A percentile compares a stretch with the other conserved stretches of the same genome.
Conservation (phyloP, 2,329 filamentous ascomycete genomes). For the Colletotrichum sojae region DNA sequence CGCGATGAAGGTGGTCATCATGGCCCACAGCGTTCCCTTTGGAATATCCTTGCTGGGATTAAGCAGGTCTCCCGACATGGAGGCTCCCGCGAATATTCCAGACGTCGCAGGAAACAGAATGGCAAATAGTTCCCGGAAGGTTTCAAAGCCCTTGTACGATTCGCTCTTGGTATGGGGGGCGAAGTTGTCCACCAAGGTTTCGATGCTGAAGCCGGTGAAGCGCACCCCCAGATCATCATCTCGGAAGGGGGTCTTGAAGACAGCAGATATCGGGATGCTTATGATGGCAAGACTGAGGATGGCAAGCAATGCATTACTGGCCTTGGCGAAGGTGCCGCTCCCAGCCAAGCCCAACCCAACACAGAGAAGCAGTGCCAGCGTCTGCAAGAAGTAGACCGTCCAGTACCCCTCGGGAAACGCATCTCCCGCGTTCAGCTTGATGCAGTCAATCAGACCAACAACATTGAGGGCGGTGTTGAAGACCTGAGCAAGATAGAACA, state of each 20-base stretch:
- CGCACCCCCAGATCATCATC: slow-evolving; percentile 74
- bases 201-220: slow-evolving; percentile 82
- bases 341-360: slow-evolving; percentile 84
- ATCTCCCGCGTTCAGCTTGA: slow-evolving; percentile 80
- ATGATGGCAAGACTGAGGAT: slow-evolving; percentile 81
- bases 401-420: slow-evolving; percentile 80
- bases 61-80: slow-evolving; percentile 89
- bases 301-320: slow-evolving; percentile 81
- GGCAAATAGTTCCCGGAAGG: slow-evolving; percentile 86
- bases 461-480: slow-evolving; percentile 91
- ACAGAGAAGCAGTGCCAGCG: slow-evolving; percentile 78
- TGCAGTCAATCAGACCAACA: slow-evolving; percentile 87
- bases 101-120: slow-evolving; percentile 82
- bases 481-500: slow-evolving; percentile 92
- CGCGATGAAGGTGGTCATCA: slow-evolving; percentile 80
- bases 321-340: slow-evolving; percentile 83
- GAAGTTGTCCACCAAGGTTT: slow-evolving; percentile 82
- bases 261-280: slow-evolving; percentile 85
- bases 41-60: slow-evolving; percentile 89
- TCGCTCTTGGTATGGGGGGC: slow-evolving; percentile 77
- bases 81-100: slow-evolving; percentile 79
- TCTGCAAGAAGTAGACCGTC: slow-evolving; percentile 83
- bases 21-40: slow-evolving; percentile 84
- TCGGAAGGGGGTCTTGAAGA: slow-evolving; percentile 77
- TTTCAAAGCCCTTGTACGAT: slow-evolving; percentile 74